phyloP scores from a whole-genome alignment of 208 protist species.

The Trichomonas vaginalis region DNA sequence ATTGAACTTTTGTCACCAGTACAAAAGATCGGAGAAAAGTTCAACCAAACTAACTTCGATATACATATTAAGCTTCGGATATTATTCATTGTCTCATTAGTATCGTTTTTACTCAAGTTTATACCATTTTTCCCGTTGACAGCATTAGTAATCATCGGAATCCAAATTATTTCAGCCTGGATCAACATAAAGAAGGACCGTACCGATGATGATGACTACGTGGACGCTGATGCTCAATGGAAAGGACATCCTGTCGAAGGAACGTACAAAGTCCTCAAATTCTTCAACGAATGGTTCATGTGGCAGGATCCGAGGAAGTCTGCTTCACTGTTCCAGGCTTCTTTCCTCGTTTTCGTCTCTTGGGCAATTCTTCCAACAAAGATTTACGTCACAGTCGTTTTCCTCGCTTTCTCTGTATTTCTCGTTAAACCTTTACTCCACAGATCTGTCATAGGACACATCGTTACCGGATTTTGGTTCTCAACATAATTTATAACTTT shows the following conservation, averaged over 20 bases:
- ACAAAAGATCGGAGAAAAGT: neutral
- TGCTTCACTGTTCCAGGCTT: neutral
- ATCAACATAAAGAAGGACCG: neutral
- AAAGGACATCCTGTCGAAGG: neutral
- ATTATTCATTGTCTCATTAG: neutral
- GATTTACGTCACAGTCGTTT: neutral
- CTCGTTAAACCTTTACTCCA: neutral
- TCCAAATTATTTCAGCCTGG: neutral
- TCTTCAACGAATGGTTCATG: neutral
- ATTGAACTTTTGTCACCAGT: neutral
- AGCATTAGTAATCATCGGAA: neutral
- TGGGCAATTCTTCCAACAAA: neutral
- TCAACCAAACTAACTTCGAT: neutral
- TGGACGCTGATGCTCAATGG: neutral
- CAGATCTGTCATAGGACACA: neutral
- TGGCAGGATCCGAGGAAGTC: neutral
- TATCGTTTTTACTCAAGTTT: neutral
- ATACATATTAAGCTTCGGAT: neutral
- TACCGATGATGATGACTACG: neutral
- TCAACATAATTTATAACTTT: neutral
- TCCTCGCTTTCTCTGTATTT: neutral
- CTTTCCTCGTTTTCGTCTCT: neutral
- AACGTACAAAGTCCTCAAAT: neutral
- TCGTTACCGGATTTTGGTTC: slow-evolving; percentile 11
- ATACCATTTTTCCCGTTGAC: neutral